Percentiles rank a stretch among this genome's conserved stretches.
Conservation (phyloP, 208 protist species). For the Leishmania turanica region DNA sequence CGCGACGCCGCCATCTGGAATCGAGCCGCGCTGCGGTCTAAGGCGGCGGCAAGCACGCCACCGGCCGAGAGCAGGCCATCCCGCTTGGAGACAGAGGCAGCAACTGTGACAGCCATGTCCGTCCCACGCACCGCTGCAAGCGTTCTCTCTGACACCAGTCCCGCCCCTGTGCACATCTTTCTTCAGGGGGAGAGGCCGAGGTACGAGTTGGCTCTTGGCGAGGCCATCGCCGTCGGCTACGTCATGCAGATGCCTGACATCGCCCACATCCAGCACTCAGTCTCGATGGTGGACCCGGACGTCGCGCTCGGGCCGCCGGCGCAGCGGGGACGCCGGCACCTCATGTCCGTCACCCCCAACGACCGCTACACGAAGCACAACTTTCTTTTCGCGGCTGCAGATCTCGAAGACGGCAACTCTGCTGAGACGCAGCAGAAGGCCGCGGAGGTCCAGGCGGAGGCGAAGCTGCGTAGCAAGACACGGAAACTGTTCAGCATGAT, state of each 20-base stretch:
- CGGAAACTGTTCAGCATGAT: conserved; percentile 68
- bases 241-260: conserved; percentile 80
- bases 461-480: conserved; percentile 43
- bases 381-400: conserved; percentile 79
- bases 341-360: conserved; percentile 80
- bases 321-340: conserved; percentile 61
- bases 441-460: conserved; percentile 17
- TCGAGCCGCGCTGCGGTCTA: conserved; percentile 18
- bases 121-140: neutral
- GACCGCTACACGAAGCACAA: conserved; percentile 73
- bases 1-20: conserved; percentile 33
- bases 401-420: conserved; percentile 49
- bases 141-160: conserved; percentile 10
- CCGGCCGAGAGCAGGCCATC: neutral
- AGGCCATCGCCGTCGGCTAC: conserved; percentile 77
- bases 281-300: conserved; percentile 82
- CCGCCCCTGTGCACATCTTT: conserved; percentile 79
- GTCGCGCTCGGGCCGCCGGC: conserved; percentile 71
- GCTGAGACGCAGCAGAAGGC: conserved; percentile 38
- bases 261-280: conserved; percentile 71
- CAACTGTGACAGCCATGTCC: neutral
- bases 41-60: neutral
- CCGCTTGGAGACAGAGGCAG: too few species aligned
- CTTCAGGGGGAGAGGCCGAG: conserved; percentile 56
- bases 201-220: conserved; percentile 64